Conservation (phyloP, 768 basidiomycete genomes). For the Lentinula sp. region DNA sequence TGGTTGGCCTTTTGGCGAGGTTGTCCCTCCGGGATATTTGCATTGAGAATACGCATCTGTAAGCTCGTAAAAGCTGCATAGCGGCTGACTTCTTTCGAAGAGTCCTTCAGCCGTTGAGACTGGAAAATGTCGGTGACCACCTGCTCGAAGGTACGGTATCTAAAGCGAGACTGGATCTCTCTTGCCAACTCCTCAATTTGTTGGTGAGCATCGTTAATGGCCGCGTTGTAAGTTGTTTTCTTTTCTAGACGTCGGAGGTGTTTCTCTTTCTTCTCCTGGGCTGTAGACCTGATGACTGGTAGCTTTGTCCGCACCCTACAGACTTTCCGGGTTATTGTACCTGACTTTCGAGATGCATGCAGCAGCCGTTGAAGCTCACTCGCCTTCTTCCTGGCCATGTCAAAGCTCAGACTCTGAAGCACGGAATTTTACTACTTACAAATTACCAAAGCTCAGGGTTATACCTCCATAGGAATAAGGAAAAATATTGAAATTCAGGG, state of each 20-base stretch:
- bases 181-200: neutral
- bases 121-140: neutral
- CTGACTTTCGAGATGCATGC: neutral
- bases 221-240: neutral
- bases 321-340: neutral
- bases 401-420: neutral
- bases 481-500: neutral
- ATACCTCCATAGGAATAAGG: too few relatives aligned
- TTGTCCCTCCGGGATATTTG: constrained; percentile 3
- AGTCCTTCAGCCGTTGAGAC: neutral
- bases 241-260: neutral
- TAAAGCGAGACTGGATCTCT: neutral
- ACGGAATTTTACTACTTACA: too few relatives aligned
- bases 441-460: too few relatives aligned
- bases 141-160: neutral
- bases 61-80: constrained; percentile 6
- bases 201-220: neutral
- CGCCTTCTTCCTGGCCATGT: neutral
- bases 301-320: neutral
- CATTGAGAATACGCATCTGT: neutral
- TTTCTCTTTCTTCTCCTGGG: neutral
- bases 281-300: neutral
- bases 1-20: neutral
- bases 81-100: neutral
- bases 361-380: neutral